phyloP scores from a whole-genome alignment of 768 basidiomycete genomes.

The Omphalotus guepiniiformis region DNA sequence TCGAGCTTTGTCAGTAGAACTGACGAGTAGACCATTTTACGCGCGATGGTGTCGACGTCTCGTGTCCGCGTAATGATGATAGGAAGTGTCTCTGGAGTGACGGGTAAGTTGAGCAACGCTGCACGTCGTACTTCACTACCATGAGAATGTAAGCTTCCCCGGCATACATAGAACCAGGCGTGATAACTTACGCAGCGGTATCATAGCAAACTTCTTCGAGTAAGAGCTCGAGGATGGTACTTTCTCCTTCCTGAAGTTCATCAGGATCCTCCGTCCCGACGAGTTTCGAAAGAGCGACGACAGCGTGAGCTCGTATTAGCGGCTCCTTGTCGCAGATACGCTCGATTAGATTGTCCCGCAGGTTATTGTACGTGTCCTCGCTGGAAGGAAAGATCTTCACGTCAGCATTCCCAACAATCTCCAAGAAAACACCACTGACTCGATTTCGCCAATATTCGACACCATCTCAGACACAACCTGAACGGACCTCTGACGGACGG shows the following conservation, averaged over 20 bases:
- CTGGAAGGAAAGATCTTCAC: conserved; percentile 32
- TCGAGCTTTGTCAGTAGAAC: conserved; percentile 53
- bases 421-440: conserved; percentile 46
- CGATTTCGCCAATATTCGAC: conserved; percentile 79
- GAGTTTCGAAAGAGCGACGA: conserved; percentile 73
- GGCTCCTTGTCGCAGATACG: conserved; percentile 87
- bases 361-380: conserved; percentile 72
- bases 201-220: conserved; percentile 70
- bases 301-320: conserved; percentile 78
- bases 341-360: conserved; percentile 67
- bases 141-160: too few relatives aligned
- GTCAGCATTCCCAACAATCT: not conserved
- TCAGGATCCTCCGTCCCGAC: conserved; percentile 66
- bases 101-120: conserved; percentile 72
- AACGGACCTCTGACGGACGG: conserved; percentile 74
- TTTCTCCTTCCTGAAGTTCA: conserved; percentile 44
- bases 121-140: conserved; percentile 87
- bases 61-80: conserved; percentile 74
- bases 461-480: conserved; percentile 87
- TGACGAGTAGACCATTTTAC: conserved; percentile 71
- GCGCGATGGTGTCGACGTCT: conserved; percentile 77
- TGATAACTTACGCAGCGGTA: conserved; percentile 52
- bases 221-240: conserved; percentile 60
- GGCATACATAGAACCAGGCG: not conserved
- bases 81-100: conserved; percentile 56